Percentiles rank a stretch among this genome's conserved stretches.
Conservation (phyloP, 2,329 filamentous ascomycete genomes). For the Trichoderma breve region DNA sequence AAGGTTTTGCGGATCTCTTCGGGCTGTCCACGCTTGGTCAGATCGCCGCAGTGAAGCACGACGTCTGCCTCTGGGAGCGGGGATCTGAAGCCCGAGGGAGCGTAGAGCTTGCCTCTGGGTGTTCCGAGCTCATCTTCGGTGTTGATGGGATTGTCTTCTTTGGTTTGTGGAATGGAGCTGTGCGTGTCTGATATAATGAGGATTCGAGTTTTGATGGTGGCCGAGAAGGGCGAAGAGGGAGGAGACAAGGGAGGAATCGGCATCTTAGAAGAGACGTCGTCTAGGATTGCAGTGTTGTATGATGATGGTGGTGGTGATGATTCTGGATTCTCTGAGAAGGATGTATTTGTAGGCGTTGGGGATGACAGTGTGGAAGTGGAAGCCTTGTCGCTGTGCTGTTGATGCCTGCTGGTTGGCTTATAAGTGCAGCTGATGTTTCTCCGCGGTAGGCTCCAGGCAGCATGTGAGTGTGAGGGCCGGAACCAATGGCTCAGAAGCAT, state of each 20-base stretch:
- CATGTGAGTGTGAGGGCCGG: neutral
- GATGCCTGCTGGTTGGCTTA: neutral
- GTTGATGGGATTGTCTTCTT: constrained; percentile 20
- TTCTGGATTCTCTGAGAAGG: neutral
- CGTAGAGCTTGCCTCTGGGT: constrained; percentile 11
- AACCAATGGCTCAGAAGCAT: neutral
- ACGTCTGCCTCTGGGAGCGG: constrained; percentile 44
- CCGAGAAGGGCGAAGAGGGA: neutral
- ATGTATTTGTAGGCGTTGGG: neutral
- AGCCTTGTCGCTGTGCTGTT: neutral
- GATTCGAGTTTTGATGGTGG: constrained; percentile 36
- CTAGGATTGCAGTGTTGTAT: neutral
- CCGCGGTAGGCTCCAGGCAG: neutral
- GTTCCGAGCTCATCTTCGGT: constrained; percentile 29
- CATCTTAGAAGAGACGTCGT: neutral
- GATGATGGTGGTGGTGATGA: neutral
- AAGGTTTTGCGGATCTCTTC: constrained; percentile 43
- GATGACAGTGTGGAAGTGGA: neutral
- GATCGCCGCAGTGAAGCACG: constrained; percentile 52
- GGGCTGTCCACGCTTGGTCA: constrained; percentile 44
- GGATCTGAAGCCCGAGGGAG: constrained; percentile 31
- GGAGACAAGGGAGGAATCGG: neutral
- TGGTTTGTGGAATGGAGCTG: constrained; percentile 25
- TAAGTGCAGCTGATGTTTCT: neutral
- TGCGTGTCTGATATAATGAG: constrained; percentile 43